Evolutionary conservation across 2,329 filamentous ascomycete species (phyloP).

Genomic region (Chlorencoelia australis): DNA sequence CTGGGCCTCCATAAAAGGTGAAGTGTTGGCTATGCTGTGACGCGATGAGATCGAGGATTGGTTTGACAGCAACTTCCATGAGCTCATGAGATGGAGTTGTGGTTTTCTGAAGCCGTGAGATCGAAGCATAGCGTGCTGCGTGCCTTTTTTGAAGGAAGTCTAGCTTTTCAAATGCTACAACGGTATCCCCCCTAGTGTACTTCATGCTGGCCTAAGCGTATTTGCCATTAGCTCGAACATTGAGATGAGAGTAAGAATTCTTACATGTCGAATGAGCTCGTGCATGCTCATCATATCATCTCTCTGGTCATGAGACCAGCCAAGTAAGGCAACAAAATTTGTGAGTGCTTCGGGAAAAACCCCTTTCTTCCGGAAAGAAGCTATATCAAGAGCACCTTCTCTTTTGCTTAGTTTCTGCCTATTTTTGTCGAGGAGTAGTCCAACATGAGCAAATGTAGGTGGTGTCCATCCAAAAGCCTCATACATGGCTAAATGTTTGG

Average conservation of each 20-base stretch:
- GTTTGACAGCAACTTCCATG: constrained; percentile 20
- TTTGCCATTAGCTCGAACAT: background rate
- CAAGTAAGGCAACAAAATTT: constrained; percentile 79
- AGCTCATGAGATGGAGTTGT: constrained; percentile 17
- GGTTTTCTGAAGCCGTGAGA: constrained; percentile 3
- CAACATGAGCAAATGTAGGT: constrained; percentile 71
- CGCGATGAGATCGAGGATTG: constrained; percentile 17
- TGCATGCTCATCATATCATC: constrained; percentile 63
- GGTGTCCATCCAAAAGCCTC: constrained; percentile 65
- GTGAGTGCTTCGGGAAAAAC: constrained; percentile 54
- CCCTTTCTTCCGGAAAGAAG: constrained; percentile 45
- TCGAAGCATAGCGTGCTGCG: constrained; percentile 21
- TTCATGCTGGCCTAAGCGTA: constrained; percentile 61
- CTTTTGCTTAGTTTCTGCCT: constrained; percentile 81
- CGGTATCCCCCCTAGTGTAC: constrained; percentile 85
- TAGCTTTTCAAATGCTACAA: constrained; percentile 72
- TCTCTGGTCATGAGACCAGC: constrained; percentile 63
- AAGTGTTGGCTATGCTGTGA: constrained; percentile 1
- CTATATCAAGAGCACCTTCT: constrained; percentile 53
- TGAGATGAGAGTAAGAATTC: constrained; percentile 19
- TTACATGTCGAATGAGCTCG: constrained; percentile 59
- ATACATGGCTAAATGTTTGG: constrained; percentile 67
- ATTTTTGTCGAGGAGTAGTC: constrained; percentile 58
- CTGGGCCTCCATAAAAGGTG: constrained; percentile 19
- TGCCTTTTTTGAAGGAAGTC: constrained; percentile 69